Conservation (phyloP, 192 early-diverging fungal species). For the Helicostylum pulchrum region DNA sequence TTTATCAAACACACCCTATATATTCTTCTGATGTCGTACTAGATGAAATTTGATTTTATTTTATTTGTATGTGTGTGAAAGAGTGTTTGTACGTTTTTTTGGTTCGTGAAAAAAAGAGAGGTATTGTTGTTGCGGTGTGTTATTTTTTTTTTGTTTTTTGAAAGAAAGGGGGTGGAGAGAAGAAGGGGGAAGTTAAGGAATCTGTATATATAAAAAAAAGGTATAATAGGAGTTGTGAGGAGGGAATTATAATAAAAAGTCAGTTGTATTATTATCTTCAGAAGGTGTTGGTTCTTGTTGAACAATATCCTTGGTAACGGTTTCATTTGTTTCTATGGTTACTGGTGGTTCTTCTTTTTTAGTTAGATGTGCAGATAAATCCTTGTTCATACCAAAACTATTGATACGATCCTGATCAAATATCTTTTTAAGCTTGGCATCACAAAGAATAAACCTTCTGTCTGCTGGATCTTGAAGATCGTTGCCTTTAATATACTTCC, state of each 20-base stretch:
- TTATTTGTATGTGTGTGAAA: not conserved
- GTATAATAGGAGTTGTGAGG: not conserved
- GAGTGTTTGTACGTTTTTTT: too few relatives aligned
- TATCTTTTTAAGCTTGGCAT: constrained; percentile 44
- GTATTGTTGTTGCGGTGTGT: too few relatives aligned
- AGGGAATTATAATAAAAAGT: not conserved
- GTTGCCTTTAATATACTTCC: constrained; percentile 59
- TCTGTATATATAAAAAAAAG: not conserved
- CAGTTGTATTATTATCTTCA: not conserved
- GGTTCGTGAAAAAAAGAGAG: too few relatives aligned
- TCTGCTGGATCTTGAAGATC: constrained; percentile 52
- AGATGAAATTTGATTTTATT: not conserved
- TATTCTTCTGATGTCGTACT: too few relatives aligned
- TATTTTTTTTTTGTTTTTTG: too few relatives aligned
- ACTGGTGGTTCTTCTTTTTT: constrained; percentile 28
- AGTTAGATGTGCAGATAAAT: constrained; percentile 51
- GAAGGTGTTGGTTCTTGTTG: not conserved
- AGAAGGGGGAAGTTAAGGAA: not conserved
- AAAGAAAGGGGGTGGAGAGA: not conserved
- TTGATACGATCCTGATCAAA: constrained; percentile 51
- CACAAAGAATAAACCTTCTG: constrained; percentile 51
- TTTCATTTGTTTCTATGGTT: too few relatives aligned
- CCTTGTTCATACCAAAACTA: constrained; percentile 62
- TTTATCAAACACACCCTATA: too few relatives aligned
- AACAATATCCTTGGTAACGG: too few relatives aligned